Evolutionary conservation across 2,329 filamentous ascomycete species (phyloP), one percentile per base, ranked within the genome.

Genomic region (Fusarium sp.): DNA sequence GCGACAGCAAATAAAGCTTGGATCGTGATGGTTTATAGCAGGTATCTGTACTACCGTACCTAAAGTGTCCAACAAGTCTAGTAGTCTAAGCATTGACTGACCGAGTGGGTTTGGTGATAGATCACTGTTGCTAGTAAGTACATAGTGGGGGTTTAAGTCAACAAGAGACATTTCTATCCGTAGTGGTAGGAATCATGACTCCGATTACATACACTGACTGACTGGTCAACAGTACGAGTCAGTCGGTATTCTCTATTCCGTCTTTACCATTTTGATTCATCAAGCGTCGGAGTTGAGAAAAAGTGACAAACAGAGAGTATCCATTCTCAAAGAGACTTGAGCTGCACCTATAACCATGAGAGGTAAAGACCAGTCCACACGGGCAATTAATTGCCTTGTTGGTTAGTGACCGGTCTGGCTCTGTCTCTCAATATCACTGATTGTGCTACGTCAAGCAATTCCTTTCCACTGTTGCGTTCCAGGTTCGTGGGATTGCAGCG

Each of bases 401-500:
- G 10, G 49, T 29, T 34, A 42, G 49, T 40, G 34, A 12, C 34
- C 34, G 34, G 34, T 37, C 34, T 37, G 34, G 9, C 32, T 41
- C 13, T 27, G 18, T 4, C 34, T 37, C 34, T 37, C 18, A 37
- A 37, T 4, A 37, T n/a, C 10, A n/a, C 34, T 37, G 18, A 37
- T 29, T 52, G 40, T 57, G 49, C 53, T 64, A 68, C 57, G 56
- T 55, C 49, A 54, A 58, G 25, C 48, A 63, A 55, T 67, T 49
- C 46, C 57, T 67, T 67, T 41, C 32, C 48, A 25, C 47, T 68
- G 22, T 30, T 69, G 63, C 56, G 67, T 68, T 71, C 67, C 67
- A 70, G 67, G 67, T 71, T 54, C 63, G 67, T 70, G 67, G 67
- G 63, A 70, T 70, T 59, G 53, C 16, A 53, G 32, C 25, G 54